Conservation (phyloP, 1,284 basidiomycete genomes). For the Erythrobasidium hasegawianum region DNA sequence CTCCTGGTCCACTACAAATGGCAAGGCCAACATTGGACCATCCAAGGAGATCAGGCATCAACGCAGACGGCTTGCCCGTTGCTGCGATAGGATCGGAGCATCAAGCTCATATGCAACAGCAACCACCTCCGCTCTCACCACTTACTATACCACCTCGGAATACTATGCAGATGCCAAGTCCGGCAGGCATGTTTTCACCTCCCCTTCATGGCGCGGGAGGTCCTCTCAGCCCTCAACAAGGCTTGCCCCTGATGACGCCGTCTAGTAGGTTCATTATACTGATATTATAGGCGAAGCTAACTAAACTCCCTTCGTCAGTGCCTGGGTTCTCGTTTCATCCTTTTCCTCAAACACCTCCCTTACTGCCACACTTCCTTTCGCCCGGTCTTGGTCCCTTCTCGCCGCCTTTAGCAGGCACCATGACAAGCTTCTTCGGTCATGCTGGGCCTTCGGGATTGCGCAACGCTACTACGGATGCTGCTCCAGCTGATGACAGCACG, state of each 20-base stretch:
- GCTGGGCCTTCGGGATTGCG: conserved; percentile 23
- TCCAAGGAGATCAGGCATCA: conserved; percentile 14
- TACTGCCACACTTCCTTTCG: conserved; percentile 49
- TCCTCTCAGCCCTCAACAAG: conserved; percentile 9
- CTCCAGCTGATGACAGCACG: conserved; percentile 2
- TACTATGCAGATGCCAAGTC: conserved; percentile 18
- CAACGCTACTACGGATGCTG: conserved; percentile 24
- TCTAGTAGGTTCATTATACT: conserved; percentile 19
- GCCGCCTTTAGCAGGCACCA: conserved; percentile 41
- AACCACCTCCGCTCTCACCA: conserved; percentile 12
- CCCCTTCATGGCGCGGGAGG: conserved; percentile 16
- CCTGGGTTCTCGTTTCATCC: conserved; percentile 51
- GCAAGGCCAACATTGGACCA: conserved; percentile 1
- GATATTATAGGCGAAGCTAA: not conserved
- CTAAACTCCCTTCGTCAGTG: conserved; percentile 38
- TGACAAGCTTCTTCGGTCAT: conserved; percentile 11
- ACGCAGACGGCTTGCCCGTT: conserved; percentile 21
- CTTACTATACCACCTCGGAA: conserved; percentile 16
- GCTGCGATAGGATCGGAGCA: conserved; percentile 28
- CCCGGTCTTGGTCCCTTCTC: conserved; percentile 48
- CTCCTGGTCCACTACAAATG: conserved; percentile 12
- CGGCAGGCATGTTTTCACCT: conserved; percentile 26
- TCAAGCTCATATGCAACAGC: conserved; percentile 11
- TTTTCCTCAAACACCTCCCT: conserved; percentile 50
- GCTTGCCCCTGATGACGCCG: conserved; percentile 23